Conservation (phyloP, 1,139 yeast genomes). For the Yamadazyma triangularis region DNA sequence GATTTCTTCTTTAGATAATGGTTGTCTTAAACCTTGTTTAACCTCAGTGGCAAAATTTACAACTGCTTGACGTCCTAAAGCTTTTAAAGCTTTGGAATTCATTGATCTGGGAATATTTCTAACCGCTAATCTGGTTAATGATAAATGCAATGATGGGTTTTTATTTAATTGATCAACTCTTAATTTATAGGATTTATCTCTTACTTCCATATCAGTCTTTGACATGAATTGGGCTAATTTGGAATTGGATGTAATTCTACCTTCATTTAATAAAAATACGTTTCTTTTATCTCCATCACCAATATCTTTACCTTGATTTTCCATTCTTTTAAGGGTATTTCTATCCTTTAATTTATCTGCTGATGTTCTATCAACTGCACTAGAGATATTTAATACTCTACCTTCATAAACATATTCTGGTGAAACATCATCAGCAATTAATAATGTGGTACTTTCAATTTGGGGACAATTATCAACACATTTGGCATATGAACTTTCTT, state of each 20-base stretch:
- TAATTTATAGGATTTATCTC: slow-evolving; percentile 82
- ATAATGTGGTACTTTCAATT: slow-evolving; percentile 68
- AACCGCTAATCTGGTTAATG: slow-evolving; percentile 89
- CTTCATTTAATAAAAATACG: slow-evolving; percentile 84
- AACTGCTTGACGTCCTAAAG: slow-evolving; percentile 89
- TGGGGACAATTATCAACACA: slow-evolving; percentile 81
- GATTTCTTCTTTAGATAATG: slow-evolving; percentile 85
- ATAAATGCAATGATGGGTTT: slow-evolving; percentile 85
- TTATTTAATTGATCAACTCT: slow-evolving; percentile 88
- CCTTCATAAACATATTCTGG: slow-evolving; percentile 91
- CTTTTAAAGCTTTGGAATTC: slow-evolving; percentile 84
- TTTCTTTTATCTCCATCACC: slow-evolving; percentile 81
- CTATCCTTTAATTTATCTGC: slow-evolving; percentile 74
- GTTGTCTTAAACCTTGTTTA: slow-evolving; percentile 68
- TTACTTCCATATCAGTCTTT: slow-evolving; percentile 72
- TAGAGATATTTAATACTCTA: slow-evolving; percentile 74
- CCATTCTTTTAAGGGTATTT: slow-evolving; percentile 69
- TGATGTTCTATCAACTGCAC: slow-evolving; percentile 85
- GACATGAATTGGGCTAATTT: slow-evolving; percentile 69
- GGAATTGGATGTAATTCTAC: slow-evolving; percentile 79
- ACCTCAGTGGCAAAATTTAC: slow-evolving; percentile 96
- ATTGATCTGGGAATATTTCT: slow-evolving; percentile 91
- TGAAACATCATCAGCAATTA: slow-evolving; percentile 88
- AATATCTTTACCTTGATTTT: slow-evolving; percentile 74
- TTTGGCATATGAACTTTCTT: slow-evolving; percentile 55